A percentile compares a stretch with the other conserved stretches of the same genome.
These are phyloP conservation scores for Chenopodium formosanum DNA, from an alignment of 148 eudicot species.

Conservation along the genomic window DNA sequence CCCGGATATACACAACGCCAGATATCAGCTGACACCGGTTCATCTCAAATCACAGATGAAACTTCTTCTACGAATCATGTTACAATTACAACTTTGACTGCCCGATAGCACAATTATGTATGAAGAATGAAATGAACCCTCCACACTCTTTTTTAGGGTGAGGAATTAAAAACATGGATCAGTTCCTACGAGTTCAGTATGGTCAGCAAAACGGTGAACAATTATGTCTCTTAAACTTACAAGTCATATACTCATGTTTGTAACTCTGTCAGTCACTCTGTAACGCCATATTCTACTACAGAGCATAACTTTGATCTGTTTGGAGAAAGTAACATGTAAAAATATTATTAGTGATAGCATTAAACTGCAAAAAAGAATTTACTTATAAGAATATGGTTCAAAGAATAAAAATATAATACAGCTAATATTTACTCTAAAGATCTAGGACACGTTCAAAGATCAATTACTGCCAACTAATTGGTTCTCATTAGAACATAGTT, in stretches of 20 bases:
- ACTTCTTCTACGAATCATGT: conserved; percentile 19
- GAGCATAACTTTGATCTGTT: too few relatives aligned
- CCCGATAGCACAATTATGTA: conserved; percentile 6
- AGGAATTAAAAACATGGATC: not conserved
- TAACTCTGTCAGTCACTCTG: not conserved
- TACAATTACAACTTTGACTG: conserved; percentile 13
- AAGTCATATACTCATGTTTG: not conserved
- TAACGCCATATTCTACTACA: not conserved
- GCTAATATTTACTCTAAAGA: too few relatives aligned
- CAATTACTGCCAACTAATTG: too few relatives aligned
- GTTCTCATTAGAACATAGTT: too few relatives aligned
- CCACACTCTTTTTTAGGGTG: not conserved
- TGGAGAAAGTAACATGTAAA: not conserved
- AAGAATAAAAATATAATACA: too few relatives aligned
- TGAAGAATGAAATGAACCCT: not conserved
- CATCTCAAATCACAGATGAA: conserved; percentile 14
- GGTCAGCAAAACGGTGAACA: not conserved
- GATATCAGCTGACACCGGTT: conserved; percentile 10
- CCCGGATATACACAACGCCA: conserved; percentile 27
- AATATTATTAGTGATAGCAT: not conserved
- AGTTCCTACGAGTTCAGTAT: not conserved
- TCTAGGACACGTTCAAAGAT: too few relatives aligned
- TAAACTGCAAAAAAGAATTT: not conserved
- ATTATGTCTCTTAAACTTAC: not conserved
- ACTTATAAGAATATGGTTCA: too few relatives aligned